Evolutionary conservation across 225 moss, liverwort and hornwort genomes (phyloP), one percentile per base, ranked within the genome.

Genomic region (Bryum argenteum): DNA sequence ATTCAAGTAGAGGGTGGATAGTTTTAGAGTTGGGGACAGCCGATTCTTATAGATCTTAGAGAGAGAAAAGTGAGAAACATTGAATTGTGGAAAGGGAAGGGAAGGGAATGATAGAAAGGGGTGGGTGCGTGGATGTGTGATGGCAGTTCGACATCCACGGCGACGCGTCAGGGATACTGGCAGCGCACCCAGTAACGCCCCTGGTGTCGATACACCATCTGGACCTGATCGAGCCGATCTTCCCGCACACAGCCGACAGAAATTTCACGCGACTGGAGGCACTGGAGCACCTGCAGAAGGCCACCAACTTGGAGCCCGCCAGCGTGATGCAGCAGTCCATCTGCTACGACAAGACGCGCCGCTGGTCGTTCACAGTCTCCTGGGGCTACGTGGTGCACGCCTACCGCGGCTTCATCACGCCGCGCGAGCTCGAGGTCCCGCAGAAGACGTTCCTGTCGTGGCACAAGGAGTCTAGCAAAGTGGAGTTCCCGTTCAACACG

Each of bases 331-430:
- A 87, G 51, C 87, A 84, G 71, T 87, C 87, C 28, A 87, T 87
- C 42, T 87, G 87, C 71, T 87, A 87, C 52, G 87, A 87, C 51
- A 54, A 20, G 9, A 22, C 13, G 10, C 83, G 83, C 9, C 72
- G 83, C 48, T 87, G 87, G 87, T 87, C 87, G 22, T 81, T 87
- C 73, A 83, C 87, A 7, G 79, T 87, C 42, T 83, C 87, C 0
- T 87, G 87, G 87, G 87, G 87, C 24, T 87, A 87, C 51, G 79
- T 79, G 15, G 81, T 87, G 37, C 83, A 84, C 44, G 87, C 38
- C n/a, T 78, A 87, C 67, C 76, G 65, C 3, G 87, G 87, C 44
- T 84, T 87, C 63, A 71, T 87, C 54, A 73, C 81, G 6, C 87
- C 87, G 6, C 78, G 83, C 16, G 83, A 87, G 67, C 74, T 87